phyloP scores from a whole-genome alignment of 345 rosid genomes.

The Hevea brasiliensis region DNA sequence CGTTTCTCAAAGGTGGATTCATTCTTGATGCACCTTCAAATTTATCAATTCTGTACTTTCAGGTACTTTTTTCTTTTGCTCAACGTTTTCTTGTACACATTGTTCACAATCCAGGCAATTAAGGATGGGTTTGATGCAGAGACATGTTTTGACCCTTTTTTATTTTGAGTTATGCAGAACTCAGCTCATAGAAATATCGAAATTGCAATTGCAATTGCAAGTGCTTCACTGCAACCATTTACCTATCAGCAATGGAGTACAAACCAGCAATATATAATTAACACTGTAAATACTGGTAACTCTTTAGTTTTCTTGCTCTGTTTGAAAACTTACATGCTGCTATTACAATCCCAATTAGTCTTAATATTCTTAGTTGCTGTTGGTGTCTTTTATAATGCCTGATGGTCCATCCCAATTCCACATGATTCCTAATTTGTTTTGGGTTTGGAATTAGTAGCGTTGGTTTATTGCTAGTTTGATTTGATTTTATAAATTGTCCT shows the following conservation, averaged over 20 bases:
- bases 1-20: conserved; percentile 94
- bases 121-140: too few relatives aligned
- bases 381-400: too few relatives aligned
- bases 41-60: conserved; percentile 46
- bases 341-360: background rate
- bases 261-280: conserved; percentile 56
- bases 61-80: conserved; percentile 31
- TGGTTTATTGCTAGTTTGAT: too few relatives aligned
- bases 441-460: too few relatives aligned
- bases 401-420: too few relatives aligned
- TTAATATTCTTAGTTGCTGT: too few relatives aligned
- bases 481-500: too few relatives aligned
- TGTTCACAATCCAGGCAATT: too few relatives aligned
- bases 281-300: conserved; percentile 40
- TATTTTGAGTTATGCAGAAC: conserved; percentile 33
- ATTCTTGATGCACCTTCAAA: conserved; percentile 50
- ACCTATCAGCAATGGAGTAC: conserved; percentile 64
- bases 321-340: background rate
- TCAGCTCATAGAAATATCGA: conserved; percentile 33
- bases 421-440: too few relatives aligned
- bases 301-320: background rate
- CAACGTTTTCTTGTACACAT: too few relatives aligned
- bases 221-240: conserved; percentile 69
- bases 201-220: conserved; percentile 42
- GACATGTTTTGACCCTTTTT: background rate